These are phyloP conservation scores for Elongisporangium anandrum DNA, from an alignment of 352 stramenopile species.

Conservation along the genomic window DNA sequence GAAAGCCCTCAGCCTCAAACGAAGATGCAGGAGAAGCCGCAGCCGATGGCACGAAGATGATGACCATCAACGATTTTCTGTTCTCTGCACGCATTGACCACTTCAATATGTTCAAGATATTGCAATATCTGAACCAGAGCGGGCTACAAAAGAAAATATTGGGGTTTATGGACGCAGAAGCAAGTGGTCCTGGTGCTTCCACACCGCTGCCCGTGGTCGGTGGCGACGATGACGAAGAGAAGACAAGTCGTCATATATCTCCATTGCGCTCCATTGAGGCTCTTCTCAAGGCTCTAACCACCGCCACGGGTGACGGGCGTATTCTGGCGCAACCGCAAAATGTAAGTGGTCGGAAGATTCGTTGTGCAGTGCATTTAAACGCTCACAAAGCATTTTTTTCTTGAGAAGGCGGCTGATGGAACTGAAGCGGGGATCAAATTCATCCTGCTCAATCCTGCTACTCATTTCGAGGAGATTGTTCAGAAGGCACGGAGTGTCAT, in stretches of 20 bases:
- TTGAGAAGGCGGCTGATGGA: slow-evolving; percentile 28
- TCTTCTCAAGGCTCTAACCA: slow-evolving; percentile 76
- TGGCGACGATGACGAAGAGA: slow-evolving; percentile 32
- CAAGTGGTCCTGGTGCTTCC: background rate
- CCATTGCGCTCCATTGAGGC: slow-evolving; percentile 73
- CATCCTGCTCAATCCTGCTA: slow-evolving; percentile 93
- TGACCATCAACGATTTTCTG: slow-evolving; percentile 84
- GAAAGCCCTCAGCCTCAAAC: background rate
- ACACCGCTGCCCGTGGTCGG: background rate
- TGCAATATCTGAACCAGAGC: slow-evolving; percentile 78
- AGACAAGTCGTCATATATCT: slow-evolving; percentile 78
- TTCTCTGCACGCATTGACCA: slow-evolving; percentile 77
- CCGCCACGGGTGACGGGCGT: slow-evolving; percentile 54
- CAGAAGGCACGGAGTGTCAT: slow-evolving; percentile 93
- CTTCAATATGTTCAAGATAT: slow-evolving; percentile 90
- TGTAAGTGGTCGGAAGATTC: slow-evolving; percentile 21
- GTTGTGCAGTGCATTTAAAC: background rate
- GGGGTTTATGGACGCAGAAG: slow-evolving; percentile 62
- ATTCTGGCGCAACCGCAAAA: slow-evolving; percentile 64
- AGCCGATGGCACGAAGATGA: slow-evolving; percentile 42
- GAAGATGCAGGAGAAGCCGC: slow-evolving; percentile 13
- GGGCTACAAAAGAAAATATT: slow-evolving; percentile 81
- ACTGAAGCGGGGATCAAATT: slow-evolving; percentile 87
- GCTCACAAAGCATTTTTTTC: slow-evolving; percentile 4
- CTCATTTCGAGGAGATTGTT: slow-evolving; percentile 95